These are phyloP conservation scores for Alternaria arbusti DNA, from an alignment of 2,329 filamentous ascomycete species.

Conservation along the genomic window DNA sequence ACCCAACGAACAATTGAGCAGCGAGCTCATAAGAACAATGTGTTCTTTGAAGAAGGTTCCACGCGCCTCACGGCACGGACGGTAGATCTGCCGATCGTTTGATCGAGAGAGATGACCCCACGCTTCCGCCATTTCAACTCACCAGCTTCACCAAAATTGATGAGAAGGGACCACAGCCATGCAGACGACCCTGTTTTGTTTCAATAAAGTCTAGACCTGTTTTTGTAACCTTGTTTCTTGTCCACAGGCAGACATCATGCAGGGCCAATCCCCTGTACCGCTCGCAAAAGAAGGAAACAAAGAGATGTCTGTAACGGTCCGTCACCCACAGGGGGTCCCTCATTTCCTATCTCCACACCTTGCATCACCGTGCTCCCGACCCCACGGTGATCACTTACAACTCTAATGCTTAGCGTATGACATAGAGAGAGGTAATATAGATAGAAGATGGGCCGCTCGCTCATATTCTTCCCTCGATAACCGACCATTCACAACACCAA, in stretches of 20 bases:
- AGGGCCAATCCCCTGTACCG: background rate
- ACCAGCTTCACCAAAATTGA: slow-evolving; percentile 2
- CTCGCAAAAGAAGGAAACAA: slow-evolving; percentile 1
- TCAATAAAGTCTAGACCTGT: background rate
- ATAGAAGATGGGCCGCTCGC: background rate
- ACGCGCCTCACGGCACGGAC: background rate
- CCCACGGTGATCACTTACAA: slow-evolving; percentile 1
- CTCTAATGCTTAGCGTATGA: background rate
- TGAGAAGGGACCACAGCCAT: slow-evolving; percentile 1
- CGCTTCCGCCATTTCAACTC: slow-evolving; percentile 15
- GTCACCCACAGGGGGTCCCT: slow-evolving; percentile 1
- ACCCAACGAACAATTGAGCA: background rate
- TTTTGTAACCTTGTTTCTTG: background rate
- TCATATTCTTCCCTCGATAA: background rate
- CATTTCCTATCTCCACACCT: background rate
- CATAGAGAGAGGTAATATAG: slow-evolving; percentile 3
- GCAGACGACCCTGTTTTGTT: background rate
- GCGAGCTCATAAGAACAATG: background rate
- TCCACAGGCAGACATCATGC: background rate
- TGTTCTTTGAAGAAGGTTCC: background rate
- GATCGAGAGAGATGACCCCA: slow-evolving; percentile 15
- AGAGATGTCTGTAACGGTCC: slow-evolving; percentile 4
- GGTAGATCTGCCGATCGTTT: slow-evolving; percentile 8
- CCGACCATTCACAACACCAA: background rate
- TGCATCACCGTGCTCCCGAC: background rate